Percentiles rank a stretch among this genome's conserved stretches.
These are phyloP conservation scores for Claviceps quebecensis DNA, from an alignment of 2,329 filamentous ascomycete species.

Conservation along the genomic window DNA sequence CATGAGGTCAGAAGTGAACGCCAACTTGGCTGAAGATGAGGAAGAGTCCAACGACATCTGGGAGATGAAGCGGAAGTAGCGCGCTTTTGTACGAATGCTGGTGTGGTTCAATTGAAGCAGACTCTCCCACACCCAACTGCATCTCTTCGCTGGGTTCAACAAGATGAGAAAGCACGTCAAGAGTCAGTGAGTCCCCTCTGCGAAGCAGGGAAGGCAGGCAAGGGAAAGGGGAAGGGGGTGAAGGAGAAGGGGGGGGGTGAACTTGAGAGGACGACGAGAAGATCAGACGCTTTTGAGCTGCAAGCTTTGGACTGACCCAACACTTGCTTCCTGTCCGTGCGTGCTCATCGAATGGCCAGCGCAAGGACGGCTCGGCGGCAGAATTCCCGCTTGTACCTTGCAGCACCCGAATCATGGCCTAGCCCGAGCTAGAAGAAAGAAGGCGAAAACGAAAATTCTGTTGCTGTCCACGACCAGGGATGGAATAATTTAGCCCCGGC, in stretches of 20 bases:
- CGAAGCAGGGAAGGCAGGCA: slow-evolving; percentile 5
- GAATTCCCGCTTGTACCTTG: slow-evolving; percentile 1
- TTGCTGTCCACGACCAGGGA: slow-evolving; percentile 4
- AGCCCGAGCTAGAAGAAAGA: slow-evolving; percentile 3
- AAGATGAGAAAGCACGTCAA: slow-evolving; percentile 1
- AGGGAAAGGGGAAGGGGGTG: not conserved
- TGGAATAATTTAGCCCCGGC: slow-evolving; percentile 6
- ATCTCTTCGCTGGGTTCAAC: not conserved
- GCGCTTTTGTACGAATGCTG: slow-evolving; percentile 10
- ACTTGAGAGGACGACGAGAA: not conserved
- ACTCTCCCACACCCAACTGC: slow-evolving; percentile 1
- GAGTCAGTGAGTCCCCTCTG: slow-evolving; percentile 4
- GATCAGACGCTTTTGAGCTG: not conserved
- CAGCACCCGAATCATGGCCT: not conserved
- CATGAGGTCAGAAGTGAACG: not conserved
- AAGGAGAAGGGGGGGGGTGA: not conserved
- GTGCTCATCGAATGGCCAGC: not conserved
- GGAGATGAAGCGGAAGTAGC: slow-evolving; percentile 7
- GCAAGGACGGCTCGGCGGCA: not conserved
- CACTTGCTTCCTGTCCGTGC: slow-evolving; percentile 2
- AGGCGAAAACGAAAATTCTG: slow-evolving; percentile 2
- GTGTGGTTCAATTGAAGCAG: not conserved
- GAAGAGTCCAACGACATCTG: not conserved
- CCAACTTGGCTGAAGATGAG: slow-evolving; percentile 5
- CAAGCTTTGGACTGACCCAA: not conserved